Evolutionary conservation across 768 basidiomycete genomes (phyloP), one percentile per base, ranked within the genome.

Genomic region (Russula olivacea): DNA sequence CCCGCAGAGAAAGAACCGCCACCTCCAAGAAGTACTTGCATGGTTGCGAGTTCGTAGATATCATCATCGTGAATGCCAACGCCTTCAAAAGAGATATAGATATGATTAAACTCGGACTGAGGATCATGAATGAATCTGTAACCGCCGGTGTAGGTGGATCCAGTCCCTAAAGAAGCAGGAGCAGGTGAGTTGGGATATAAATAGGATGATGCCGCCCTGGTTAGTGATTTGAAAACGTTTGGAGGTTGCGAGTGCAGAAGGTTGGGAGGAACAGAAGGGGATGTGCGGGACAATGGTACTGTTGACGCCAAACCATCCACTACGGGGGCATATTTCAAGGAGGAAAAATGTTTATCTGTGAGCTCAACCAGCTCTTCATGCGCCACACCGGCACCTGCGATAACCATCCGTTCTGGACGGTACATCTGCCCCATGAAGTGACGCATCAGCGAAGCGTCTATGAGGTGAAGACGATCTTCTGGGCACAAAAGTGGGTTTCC

Each of bases 1-100:
- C 85, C 91, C 17, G 96, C 96, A 40, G 94, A 97, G 80, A 99
- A 99, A 72, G 88, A 91, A 19, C 94, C 94, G 9, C 96, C 96
- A 0, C 96, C 96, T 36, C 96, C 96, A 17, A 99, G 83, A 49
- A 98, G 83, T 28, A 95, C 88, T 71, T 99, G 96, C 76, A 98
- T 88, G 2, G 91, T 93, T 21, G 96, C 96, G 19, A 96, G 80
- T 7, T 92, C 83, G 73, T 94, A 98, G 55, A 98, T 88, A 71
- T 97, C 93, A 55, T 90, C 85, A 67, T 96, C 91, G 70, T 89
- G 86, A 51, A 98, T 91, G 3, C 92, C 88, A 3, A 92, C 81
- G 30, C 94, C 93, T 73, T 98, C 95, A 70, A 88, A 99, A 0
- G 83, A 93, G 60, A 99, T 79, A 73, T 97, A 97, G 57, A 98